Evolutionary conservation across 441 rosid species (phyloP).

Genomic region (Macaranga tanarius): DNA sequence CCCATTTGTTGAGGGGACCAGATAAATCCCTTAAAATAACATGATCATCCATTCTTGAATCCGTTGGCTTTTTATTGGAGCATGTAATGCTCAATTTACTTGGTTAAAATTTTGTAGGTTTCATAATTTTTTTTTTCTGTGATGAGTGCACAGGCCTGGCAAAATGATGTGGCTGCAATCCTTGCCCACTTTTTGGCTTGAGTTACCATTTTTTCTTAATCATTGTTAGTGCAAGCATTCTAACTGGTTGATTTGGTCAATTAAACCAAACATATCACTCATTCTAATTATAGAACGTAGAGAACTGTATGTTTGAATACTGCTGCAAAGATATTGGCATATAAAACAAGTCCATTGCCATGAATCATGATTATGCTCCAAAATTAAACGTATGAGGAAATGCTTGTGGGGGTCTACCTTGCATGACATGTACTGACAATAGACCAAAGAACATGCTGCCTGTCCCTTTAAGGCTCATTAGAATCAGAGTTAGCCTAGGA

Average conservation of each 20-base stretch:
- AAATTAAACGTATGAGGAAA: slow-evolving; percentile 3
- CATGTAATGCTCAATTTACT: not conserved
- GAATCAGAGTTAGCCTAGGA: slow-evolving; percentile 20
- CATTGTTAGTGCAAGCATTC: slow-evolving; percentile 5
- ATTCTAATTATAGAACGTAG: slow-evolving; percentile 1
- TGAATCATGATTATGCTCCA: slow-evolving; percentile 37
- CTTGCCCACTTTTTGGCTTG: slow-evolving; percentile 13
- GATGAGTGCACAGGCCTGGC: not conserved
- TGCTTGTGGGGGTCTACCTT: slow-evolving; percentile 2
- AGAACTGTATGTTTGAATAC: slow-evolving; percentile 19
- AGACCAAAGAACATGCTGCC: slow-evolving; percentile 20
- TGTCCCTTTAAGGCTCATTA: slow-evolving; percentile 20
- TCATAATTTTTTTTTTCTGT: not conserved
- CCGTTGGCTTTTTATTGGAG: not conserved
- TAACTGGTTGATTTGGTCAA: slow-evolving; percentile 1
- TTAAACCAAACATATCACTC: not conserved
- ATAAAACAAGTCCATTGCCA: slow-evolving; percentile 9
- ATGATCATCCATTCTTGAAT: too few species aligned
- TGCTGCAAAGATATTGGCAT: slow-evolving; percentile 25
- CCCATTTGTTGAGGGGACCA: slow-evolving; percentile 40
- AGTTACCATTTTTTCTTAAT: slow-evolving; percentile 1
- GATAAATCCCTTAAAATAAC: not conserved
- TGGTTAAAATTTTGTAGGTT: not conserved
- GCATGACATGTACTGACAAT: not conserved
- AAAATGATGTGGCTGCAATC: slow-evolving; percentile 22